Base-by-base conservation (phyloP, 2,329 filamentous ascomycete genomes). In the Fusarium proliferatum region DNA sequence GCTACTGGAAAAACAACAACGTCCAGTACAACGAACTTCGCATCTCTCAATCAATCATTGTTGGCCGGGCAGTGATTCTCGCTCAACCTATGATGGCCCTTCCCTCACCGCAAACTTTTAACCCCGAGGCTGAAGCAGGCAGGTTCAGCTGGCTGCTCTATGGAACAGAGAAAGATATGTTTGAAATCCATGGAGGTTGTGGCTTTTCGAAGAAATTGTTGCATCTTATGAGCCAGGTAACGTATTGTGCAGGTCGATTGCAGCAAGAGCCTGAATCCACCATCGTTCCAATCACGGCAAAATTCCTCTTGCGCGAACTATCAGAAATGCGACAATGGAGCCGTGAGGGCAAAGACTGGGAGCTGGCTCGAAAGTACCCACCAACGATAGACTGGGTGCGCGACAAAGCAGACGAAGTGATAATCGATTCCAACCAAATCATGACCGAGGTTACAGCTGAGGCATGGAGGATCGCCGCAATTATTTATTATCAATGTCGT, bases 361-460 rank as follows among this genome's bases (percentile, higher is more conserved):
- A 74, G 12, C 21, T 56, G 6, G 77, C 70, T 23, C 72, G 69
- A 46, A 43, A 67, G 11, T 61, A 48, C 9, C 67, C 36, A 33
- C 72, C 69, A 17, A 66, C 72, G 28, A 80, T 80, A 48, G 73
- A 79, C 11, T 81, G 79, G 80, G 79, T 83, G n/a, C 76, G 78
- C 26, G 39, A 51, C 5, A 73, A 71, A 21, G 67, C 77, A 0
- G 67, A 75, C 13, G 72, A 64, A 12, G 80, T 72, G 41, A 48
- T 76, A 2, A 80, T 83, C 23, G 57, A 74, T 26, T 75, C 76
- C 6, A 69, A 78, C n/a, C 51, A 76, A 12, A 75, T 76, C 13
- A 85, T 85, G 83, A 84, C 82, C 1, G 79, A 81, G 39, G 80
- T 83, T 15, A 84, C 83, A 9, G 83, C 83, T 2, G 83, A 85